Evolutionary conservation across 169 alveolate genomes (phyloP).

Genomic region (Perkinsus olseni): DNA sequence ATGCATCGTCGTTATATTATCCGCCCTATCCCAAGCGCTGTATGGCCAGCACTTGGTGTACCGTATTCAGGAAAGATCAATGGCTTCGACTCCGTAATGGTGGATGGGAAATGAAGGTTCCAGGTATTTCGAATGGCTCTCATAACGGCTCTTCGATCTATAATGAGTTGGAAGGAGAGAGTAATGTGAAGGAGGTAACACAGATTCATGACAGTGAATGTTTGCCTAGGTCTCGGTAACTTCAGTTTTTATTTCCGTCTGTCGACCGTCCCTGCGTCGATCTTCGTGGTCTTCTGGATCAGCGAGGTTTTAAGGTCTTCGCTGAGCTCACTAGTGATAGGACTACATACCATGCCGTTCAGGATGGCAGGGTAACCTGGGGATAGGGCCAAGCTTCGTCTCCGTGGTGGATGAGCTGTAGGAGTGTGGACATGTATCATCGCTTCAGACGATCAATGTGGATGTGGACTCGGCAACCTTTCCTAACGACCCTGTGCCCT

Average conservation of each 20-base stretch:
- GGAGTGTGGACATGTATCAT: too few species aligned
- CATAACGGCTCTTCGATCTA: not conserved
- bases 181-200: not conserved
- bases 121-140: not conserved
- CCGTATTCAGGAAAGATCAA: not conserved
- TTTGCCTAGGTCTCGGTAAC: not conserved
- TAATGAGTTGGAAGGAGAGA: not conserved
- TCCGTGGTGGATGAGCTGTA: too few species aligned
- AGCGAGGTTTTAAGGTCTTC: not conserved
- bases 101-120: not conserved
- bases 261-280: not conserved
- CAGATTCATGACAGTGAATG: too few species aligned
- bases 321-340: not conserved
- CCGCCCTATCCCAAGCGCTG: too few species aligned
- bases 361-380: not conserved
- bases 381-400: too few species aligned
- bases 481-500: not conserved
- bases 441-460: not conserved
- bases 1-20: too few species aligned
- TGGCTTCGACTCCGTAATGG: not conserved
- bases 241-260: not conserved
- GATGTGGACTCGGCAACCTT: not conserved
- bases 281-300: not conserved
- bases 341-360: not conserved
- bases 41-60: too few species aligned